Percentiles rank a stretch among this genome's conserved stretches.
Conservation (phyloP, 345 rosid species). For the Salix arbutifolia region DNA sequence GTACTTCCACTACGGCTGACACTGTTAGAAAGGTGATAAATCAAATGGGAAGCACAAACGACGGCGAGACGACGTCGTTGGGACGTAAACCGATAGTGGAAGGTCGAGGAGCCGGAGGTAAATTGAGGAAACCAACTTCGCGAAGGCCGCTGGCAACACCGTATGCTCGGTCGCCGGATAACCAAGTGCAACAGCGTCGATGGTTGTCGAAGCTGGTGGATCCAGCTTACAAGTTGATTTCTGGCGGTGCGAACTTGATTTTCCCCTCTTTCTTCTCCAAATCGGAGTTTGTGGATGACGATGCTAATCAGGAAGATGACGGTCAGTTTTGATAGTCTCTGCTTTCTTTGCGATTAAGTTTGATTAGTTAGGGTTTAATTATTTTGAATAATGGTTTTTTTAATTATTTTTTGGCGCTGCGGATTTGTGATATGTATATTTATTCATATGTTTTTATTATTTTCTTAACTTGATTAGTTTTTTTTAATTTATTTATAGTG, state of each 20-base stretch:
- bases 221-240: conserved; percentile 69
- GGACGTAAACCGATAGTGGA: neutral
- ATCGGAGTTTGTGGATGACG: conserved; percentile 13
- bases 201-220: conserved; percentile 74
- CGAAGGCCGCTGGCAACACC: conserved; percentile 48
- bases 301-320: conserved; percentile 11
- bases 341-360: neutral
- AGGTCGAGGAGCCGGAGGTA: conserved; percentile 59
- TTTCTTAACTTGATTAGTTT: neutral
- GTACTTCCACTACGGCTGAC: neutral
- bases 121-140: conserved; percentile 41
- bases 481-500: conserved; percentile 24
- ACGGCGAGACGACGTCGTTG: conserved; percentile 34
- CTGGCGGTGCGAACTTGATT: conserved; percentile 60
- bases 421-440: neutral
- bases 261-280: conserved; percentile 64
- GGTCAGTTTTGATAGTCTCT: neutral
- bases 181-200: conserved; percentile 33
- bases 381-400: too few species aligned
- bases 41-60: neutral
- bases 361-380: conserved; percentile 27
- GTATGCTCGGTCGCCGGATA: conserved; percentile 53
- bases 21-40: neutral
- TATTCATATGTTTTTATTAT: neutral
- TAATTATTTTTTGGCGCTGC: neutral